Evolutionary conservation across 306 rosid genomes (phyloP).

Genomic region (Astragalus membranaceus): DNA sequence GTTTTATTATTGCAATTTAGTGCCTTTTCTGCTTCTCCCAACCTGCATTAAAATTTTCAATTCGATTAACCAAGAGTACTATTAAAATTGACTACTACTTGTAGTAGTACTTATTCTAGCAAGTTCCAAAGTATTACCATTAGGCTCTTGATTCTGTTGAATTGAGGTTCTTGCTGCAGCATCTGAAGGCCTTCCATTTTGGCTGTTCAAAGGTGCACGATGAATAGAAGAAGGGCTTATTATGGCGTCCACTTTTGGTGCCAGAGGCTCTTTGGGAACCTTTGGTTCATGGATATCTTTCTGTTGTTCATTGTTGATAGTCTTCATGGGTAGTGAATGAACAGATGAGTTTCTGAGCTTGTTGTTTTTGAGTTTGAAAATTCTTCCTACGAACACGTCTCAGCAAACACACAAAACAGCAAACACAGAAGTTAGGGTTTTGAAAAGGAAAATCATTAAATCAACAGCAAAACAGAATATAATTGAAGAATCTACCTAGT

Average conservation of each 20-base stretch:
- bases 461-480: too few relatives aligned
- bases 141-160: constrained; percentile 19
- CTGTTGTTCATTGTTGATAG: constrained; percentile 15
- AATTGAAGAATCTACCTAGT: too few relatives aligned
- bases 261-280: constrained; percentile 10
- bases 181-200: constrained; percentile 45
- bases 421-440: too few relatives aligned
- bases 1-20: constrained; percentile 43
- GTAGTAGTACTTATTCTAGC: too few relatives aligned
- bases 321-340: constrained; percentile 57
- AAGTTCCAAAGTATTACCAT: constrained; percentile 21
- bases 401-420: too few relatives aligned
- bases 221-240: neutral
- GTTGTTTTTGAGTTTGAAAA: constrained; percentile 43
- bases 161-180: constrained; percentile 60
- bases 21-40: constrained; percentile 82
- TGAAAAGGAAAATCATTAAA: too few relatives aligned
- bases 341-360: constrained; percentile 64
- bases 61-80: too few relatives aligned
- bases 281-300: too few relatives aligned
- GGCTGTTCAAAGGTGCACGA: neutral
- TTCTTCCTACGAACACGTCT: constrained; percentile 53
- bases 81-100: too few relatives aligned
- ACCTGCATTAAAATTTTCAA: constrained; percentile 35
- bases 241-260: neutral